phyloP scores from a whole-genome alignment of 2,329 filamentous ascomycete genomes.

The Claviceps citrina region DNA sequence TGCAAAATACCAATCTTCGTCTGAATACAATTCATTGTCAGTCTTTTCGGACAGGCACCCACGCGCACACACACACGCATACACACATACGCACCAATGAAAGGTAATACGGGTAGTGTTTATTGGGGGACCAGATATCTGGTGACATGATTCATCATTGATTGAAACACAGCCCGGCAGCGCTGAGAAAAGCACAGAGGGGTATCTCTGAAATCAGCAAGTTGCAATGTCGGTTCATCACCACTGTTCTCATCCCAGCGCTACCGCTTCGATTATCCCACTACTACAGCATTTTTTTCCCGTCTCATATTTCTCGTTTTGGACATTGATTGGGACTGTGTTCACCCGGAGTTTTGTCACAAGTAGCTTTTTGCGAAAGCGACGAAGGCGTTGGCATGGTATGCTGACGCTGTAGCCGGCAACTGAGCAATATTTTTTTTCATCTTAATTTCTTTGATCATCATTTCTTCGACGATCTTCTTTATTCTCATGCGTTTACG shows the following conservation, averaged over 20 bases:
- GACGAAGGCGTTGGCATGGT: conserved; percentile 1
- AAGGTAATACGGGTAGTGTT: not conserved
- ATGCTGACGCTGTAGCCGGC: not conserved
- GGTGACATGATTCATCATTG: not conserved
- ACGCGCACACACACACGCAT: not conserved
- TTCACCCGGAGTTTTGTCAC: not conserved
- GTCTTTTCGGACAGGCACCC: not conserved
- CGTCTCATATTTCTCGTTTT: not conserved
- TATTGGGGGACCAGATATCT: not conserved
- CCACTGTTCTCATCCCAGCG: not conserved
- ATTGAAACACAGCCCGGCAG: not conserved
- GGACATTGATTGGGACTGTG: not conserved
- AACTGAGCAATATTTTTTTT: too few relatives aligned
- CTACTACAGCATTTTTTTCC: not conserved
- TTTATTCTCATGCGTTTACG: not conserved
- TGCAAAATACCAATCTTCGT: not conserved
- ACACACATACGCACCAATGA: too few relatives aligned
- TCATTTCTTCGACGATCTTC: too few relatives aligned
- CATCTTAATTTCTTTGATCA: too few relatives aligned
- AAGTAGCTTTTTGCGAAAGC: conserved; percentile 3
- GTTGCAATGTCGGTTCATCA: not conserved
- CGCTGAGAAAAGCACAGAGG: not conserved
- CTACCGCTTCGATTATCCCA: not conserved
- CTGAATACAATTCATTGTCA: not conserved
- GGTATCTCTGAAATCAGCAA: not conserved